Evolutionary conservation across 1,284 basidiomycete species (phyloP).

Genomic region (Termitomyces sp.): DNA sequence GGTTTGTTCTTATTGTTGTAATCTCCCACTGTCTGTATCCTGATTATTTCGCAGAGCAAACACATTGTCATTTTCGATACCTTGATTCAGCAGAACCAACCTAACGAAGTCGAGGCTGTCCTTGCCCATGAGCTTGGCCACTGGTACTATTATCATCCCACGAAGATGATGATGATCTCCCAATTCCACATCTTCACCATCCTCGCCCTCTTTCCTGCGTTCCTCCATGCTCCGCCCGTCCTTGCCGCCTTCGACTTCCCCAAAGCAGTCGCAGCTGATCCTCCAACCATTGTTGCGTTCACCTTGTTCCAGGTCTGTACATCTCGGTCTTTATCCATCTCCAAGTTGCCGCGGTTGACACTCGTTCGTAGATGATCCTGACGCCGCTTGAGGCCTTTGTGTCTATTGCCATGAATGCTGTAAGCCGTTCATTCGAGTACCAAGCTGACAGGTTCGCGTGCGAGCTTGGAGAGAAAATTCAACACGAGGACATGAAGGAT

Average conservation of each 20-base stretch:
- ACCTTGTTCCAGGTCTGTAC: conserved; percentile 70
- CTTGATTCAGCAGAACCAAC: conserved; percentile 83
- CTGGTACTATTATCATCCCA: conserved; percentile 89
- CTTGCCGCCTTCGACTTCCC: conserved; percentile 87
- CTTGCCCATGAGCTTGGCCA: conserved; percentile 93
- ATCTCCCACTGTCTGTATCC: background rate
- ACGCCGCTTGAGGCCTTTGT: conserved; percentile 80
- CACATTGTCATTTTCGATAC: conserved; percentile 98
- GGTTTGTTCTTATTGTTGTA: conserved; percentile 41
- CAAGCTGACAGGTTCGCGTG: conserved; percentile 84
- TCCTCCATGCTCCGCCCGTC: conserved; percentile 83
- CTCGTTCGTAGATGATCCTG: conserved; percentile 60
- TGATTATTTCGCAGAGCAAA: conserved; percentile 49
- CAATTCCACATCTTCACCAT: conserved; percentile 87
- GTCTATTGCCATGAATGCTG: conserved; percentile 71
- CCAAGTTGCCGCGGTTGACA: background rate
- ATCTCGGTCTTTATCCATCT: background rate
- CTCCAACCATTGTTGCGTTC: conserved; percentile 88
- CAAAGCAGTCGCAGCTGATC: conserved; percentile 52
- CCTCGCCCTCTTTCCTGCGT: conserved; percentile 86
- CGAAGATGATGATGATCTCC: conserved; percentile 81
- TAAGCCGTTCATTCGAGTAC: conserved; percentile 84
- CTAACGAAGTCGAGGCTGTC: conserved; percentile 89
- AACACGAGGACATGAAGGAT: conserved; percentile 49
- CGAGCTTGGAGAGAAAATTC: conserved; percentile 52